Evolutionary conservation across 2,329 filamentous ascomycete species (phyloP), one percentile per base, ranked within the genome.

Genomic region (Aspergillus terreus): DNA sequence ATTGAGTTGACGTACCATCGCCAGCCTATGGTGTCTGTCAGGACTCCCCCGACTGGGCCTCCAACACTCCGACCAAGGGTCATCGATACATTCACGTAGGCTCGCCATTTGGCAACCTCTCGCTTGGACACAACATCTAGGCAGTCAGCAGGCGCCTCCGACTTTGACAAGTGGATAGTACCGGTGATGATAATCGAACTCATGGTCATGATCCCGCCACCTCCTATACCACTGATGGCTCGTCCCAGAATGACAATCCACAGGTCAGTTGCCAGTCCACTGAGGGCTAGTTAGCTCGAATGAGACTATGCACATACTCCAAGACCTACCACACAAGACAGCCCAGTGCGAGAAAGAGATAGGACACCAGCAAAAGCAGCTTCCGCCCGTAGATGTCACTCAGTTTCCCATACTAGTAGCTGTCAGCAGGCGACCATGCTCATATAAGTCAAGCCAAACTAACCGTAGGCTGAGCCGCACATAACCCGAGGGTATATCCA

Each of bases 21-120:
- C 85, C 84, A 88, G 14, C 84, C 84, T 11, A 87, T 75, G 0
- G 78, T 76, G 56, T 87, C 82, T 1, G 82, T 79, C 2, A 87
- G 65, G 60, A 76, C 80, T 2, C 84, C 85, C 1, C 84, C 85
- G 0, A 85, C 50, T 0, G 80, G 77, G 1, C 79, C 80, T 30
- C 80, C 80, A 19, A 77, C 66, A 51, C 73, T 76, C 10, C 77
- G 68, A 10, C 78, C 78, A 0, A 75, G 71, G 0, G 78, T 81
- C 55, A 74, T 72, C 14, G 75, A 66, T 12, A 81, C 68, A 49
- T 81, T 81, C 41, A 81, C 72, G 62, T 80, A 81, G 25, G 76
- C 73, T 42, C 79, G 65, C 68, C 75, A 76, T 0, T 67, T 64
- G 0, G 78, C 79, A 0, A 80, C 69, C 11, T 80, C 76, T 9